phyloP scores from a whole-genome alignment of 805 yeast species.

The Clavispora vitiphila region DNA sequence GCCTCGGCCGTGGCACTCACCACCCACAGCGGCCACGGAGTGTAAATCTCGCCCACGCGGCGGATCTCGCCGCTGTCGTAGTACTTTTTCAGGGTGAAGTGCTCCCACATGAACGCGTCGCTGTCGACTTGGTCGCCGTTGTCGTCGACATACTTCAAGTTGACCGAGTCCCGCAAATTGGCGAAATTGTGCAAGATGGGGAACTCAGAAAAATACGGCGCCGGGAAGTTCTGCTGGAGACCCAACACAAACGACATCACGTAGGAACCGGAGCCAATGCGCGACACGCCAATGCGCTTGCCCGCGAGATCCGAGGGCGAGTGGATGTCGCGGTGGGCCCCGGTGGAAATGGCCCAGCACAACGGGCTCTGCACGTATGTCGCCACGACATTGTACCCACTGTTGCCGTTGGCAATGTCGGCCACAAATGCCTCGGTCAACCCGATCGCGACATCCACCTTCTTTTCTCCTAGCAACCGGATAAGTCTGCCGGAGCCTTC shows the following conservation, averaged over 20 bases:
- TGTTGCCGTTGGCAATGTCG: constrained; percentile 69
- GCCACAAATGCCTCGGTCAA: constrained; percentile 88
- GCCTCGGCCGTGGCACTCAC: constrained; percentile 49
- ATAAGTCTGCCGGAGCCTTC: constrained; percentile 89
- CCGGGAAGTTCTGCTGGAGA: constrained; percentile 48
- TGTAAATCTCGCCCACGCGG: constrained; percentile 79
- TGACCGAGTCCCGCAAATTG: constrained; percentile 77
- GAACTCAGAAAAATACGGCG: constrained; percentile 48
- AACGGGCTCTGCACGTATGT: constrained; percentile 84
- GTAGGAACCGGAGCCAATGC: constrained; percentile 89
- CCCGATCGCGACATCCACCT: constrained; percentile 80
- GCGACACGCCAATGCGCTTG: constrained; percentile 66
- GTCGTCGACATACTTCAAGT: constrained; percentile 35
- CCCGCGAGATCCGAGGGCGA: constrained; percentile 52
- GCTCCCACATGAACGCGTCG: constrained; percentile 96
- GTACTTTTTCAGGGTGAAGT: constrained; percentile 82
- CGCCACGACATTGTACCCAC: constrained; percentile 61
- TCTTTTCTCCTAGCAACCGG: constrained; percentile 56
- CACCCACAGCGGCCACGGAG: constrained; percentile 98
- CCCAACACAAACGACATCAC: constrained; percentile 88
- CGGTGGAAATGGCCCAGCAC: constrained; percentile 88
- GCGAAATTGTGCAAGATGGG: constrained; percentile 62
- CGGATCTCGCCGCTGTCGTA: constrained; percentile 78
- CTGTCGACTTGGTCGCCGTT: constrained; percentile 33
- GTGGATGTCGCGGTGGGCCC: constrained; percentile 55